Evolutionary conservation across 768 basidiomycete species (phyloP), one percentile per base, ranked within the genome.

Genomic region (Leccinum broughii): DNA sequence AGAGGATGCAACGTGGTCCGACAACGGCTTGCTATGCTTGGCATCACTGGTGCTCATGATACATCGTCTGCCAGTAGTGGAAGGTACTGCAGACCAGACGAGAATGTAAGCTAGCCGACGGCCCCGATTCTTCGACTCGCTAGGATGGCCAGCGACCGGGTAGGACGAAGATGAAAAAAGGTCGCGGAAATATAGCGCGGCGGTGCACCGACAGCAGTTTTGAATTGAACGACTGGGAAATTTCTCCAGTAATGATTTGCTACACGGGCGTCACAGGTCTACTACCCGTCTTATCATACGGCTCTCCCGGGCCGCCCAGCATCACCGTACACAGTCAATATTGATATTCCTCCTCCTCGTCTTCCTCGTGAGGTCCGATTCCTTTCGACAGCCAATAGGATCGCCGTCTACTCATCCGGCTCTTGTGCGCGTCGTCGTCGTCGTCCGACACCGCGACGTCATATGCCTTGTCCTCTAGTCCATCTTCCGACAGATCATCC

Each of bases 401-500:
- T 22, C 22, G 22, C 22, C 22, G 22, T 22, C 22, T 22, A 22
- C 22, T 22, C 22, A 22, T 22, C 22, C 22, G 22, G 22, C 22
- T 22, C 22, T 22, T 22, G 22, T 22, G 22, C 22, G 22, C n/a
- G 41, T 69, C 70, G 49, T 69, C 70, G 49, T 69, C 70, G 4
- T 69, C 70, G 49, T 69, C 70, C 6, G 63, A 65, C 56, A 64
- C 61, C 59, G 28, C 64, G 46, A 22, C 64, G 28, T 64, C 58
- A 54, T 70, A 60, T 11, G 66, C 68, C 54, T 67, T 63, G 62
- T 73, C 67, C 59, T 75, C 75, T 30, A 63, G 56, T 51, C 67
- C 68, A 32, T 72, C 69, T 54, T 64, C 66, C n/a, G 68, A 73
- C 41, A 69, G 51, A 58, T 70, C 83, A 20, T 68, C 68, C n/a